Conservation (phyloP, 2,329 filamentous ascomycete species). For the Ophiostoma australiae region DNA sequence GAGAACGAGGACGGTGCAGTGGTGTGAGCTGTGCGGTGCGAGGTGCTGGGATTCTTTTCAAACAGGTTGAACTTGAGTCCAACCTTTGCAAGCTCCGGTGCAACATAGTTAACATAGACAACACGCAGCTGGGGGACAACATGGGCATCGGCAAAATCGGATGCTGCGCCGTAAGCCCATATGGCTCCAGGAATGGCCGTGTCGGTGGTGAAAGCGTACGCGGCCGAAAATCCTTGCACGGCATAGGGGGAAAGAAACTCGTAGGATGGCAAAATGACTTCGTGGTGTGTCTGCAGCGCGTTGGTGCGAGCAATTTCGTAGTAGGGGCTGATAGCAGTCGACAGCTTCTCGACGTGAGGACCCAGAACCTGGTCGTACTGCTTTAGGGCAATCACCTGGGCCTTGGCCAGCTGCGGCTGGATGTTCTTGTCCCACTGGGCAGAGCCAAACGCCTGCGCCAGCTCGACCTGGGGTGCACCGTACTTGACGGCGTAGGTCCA, state of each 20-base stretch:
- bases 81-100: constrained; percentile 90
- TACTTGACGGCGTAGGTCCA: constrained; percentile 64
- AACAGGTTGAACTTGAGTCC: constrained; percentile 78
- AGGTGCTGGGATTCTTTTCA: constrained; percentile 36
- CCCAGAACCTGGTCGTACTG: constrained; percentile 68
- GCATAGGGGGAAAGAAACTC: constrained; percentile 68
- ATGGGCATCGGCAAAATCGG: constrained; percentile 66
- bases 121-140: constrained; percentile 77
- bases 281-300: constrained; percentile 63
- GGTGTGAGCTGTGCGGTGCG: constrained; percentile 18
- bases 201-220: constrained; percentile 61
- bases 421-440: constrained; percentile 75
- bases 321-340: constrained; percentile 62
- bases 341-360: constrained; percentile 64
- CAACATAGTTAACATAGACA: constrained; percentile 85
- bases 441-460: constrained; percentile 60
- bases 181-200: constrained; percentile 68
- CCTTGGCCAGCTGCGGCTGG: constrained; percentile 66
- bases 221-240: constrained; percentile 58
- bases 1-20: constrained; percentile 37
- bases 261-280: constrained; percentile 71
- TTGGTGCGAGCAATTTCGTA: constrained; percentile 61
- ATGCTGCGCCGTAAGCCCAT: constrained; percentile 64
- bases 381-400: constrained; percentile 54
- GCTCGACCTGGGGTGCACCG: constrained; percentile 65